Base-by-base conservation (phyloP, 1,284 basidiomycete genomes). In the Wallemia ichthyophaga region DNA sequence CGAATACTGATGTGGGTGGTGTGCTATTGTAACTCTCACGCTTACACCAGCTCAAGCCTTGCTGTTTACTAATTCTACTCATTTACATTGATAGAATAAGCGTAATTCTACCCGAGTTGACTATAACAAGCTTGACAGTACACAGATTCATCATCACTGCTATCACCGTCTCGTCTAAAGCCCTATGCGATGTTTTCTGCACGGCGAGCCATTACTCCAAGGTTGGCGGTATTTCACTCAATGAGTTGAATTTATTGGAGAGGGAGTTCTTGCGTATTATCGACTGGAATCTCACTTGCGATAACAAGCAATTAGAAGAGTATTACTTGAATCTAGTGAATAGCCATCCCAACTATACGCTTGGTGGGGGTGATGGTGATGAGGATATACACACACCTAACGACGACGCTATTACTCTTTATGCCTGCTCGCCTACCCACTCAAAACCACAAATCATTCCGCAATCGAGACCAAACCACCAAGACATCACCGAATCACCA, bases 71-170 rank as follows among this genome's bases (percentile, higher is more conserved):
- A 63, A 83, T 91, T 67, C 82, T 83, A 33, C 76, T 94, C 61
- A 82, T 85, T 70, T 94, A 94, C 72, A 89, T 94, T 72, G 89
- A 94, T 73, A 82, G 86, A 70, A 86, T 91, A 64, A 91, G 86
- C 71, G 76, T 81, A 59, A 79, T 84, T 63, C 77, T 80, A 64
- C 83, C 86, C 32, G 74, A 78, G 57, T 92, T 92, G 72, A 91
- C 85, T 33, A 78, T 96, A 64, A 85, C 85, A 53, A 92, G 86
- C 28, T 77, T 92, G 66, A 95, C 91, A 27, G 88, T 88, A 66
- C 91, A 94, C 72, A 85, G 88, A 60, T 94, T 94, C 72, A 76
- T 91, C 67, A 92, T 92, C 71, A 78, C 88, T 58, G 78, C 86
- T 64, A 81, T 91, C 67, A 79, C 82, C 37, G 81, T 89, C 60